phyloP scores from a whole-genome alignment of 108 stramenopile genomes.

The Discostella stelligeroides region DNA sequence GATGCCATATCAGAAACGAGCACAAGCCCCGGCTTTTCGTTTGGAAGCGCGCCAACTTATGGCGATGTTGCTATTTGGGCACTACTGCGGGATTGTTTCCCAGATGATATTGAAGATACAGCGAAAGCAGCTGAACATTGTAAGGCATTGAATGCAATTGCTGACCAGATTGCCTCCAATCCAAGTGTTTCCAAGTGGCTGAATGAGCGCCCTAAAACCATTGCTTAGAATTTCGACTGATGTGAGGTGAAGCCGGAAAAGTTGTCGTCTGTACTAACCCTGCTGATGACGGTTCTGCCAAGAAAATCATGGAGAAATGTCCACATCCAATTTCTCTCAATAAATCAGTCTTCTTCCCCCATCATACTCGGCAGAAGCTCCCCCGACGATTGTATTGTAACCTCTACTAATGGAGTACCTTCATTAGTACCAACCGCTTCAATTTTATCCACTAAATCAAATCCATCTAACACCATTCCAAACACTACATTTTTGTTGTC shows the following conservation, averaged over 20 bases:
- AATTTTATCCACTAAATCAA: slow-evolving; percentile 63
- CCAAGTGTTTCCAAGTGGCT: slow-evolving; percentile 54
- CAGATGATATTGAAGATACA: slow-evolving; percentile 51
- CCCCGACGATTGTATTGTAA: slow-evolving; percentile 86
- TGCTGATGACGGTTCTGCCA: too few relatives aligned
- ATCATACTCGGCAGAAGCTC: slow-evolving; percentile 27
- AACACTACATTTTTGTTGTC: slow-evolving; percentile 81
- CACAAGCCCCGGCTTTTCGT: slow-evolving; percentile 42
- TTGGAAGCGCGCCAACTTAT: slow-evolving; percentile 46
- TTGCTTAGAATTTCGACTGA: slow-evolving; percentile 55
- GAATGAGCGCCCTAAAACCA: slow-evolving; percentile 53
- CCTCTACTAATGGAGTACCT: slow-evolving; percentile 55
- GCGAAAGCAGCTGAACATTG: slow-evolving; percentile 56
- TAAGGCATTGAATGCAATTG: slow-evolving; percentile 43
- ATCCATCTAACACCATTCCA: slow-evolving; percentile 79
- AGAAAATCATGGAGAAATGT: too few relatives aligned
- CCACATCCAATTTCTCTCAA: too few relatives aligned
- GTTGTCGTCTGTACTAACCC: too few relatives aligned
- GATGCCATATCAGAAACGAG: slow-evolving; percentile 34
- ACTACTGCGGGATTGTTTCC: slow-evolving; percentile 52
- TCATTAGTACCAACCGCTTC: slow-evolving; percentile 77
- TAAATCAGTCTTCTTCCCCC: neutral
- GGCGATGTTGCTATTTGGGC: slow-evolving; percentile 62
- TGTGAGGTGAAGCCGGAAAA: too few relatives aligned
- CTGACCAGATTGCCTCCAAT: slow-evolving; percentile 42